Base-by-base conservation (phyloP, 495 filamentous ascomycete species). In the Aspergillus hancockii region DNA sequence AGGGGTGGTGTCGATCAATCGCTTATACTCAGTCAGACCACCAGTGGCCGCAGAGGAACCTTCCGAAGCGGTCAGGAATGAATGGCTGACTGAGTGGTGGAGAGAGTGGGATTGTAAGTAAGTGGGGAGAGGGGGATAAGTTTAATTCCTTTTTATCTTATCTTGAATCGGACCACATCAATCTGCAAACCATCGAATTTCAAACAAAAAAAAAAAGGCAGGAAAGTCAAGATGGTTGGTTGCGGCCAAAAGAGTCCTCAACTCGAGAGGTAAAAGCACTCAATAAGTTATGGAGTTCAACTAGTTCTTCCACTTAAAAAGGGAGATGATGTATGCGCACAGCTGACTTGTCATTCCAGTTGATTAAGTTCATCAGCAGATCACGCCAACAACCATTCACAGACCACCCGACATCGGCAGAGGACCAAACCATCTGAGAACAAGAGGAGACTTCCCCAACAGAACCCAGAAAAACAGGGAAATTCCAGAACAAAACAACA, bases 21-120 rank as follows among this genome's bases (percentile, higher is more conserved):
- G 4, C 49, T 53, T 38, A 49, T n/a, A 47, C 10, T 13, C 13
- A 21, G 19, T 47, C 43, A 47, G 43, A 47, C 43, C 43, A 47
- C 43, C 43, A 18, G 41, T 45, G 41, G 41, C 41, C n/a, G 41
- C 19, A n/a, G 14, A 9, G 41, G 41, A 45, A 45, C 41, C 41
- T 38, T 45, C 30, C 51, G 41, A 53, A 32, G 49, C 55, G 43
- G 55, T 57, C 46, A 61, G 57, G 56, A 41, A 54, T 30, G 25
- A 47, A 31, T 46, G 32, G 40, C 18, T 32, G 36, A 52, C 23
- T 19, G 43, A 16, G 52, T 1, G 21, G n/a, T 36, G 10, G 52
- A 54, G 40, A 32, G 52, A 23, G 28, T 23, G 34, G 49, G 56
- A 51, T 23, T 51, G 55, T 32, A 54, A 54, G 36, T 52, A 18